Conservation (phyloP, 1,139 yeast genomes). For the Eremothecium gossypii region DNA sequence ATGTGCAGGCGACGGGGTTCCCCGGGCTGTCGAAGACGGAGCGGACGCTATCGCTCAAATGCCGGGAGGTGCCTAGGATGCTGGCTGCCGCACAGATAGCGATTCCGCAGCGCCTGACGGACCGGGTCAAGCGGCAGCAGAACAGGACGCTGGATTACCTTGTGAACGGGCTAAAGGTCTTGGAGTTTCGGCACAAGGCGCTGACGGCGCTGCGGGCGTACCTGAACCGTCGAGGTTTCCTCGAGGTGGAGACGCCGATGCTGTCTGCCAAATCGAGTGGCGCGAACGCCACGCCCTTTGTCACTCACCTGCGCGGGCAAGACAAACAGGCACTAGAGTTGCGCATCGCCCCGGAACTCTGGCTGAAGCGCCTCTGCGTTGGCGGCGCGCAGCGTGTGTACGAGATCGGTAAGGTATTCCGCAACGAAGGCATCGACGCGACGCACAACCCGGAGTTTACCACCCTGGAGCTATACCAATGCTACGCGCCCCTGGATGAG, state of each 20-base stretch:
- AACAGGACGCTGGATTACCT: slow-evolving; percentile 71
- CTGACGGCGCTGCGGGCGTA: slow-evolving; percentile 48
- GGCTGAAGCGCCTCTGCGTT: slow-evolving; percentile 76
- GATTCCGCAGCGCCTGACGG: slow-evolving; percentile 53
- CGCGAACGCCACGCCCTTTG: slow-evolving; percentile 81
- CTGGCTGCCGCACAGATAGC: slow-evolving; percentile 66
- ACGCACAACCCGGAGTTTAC: slow-evolving; percentile 98
- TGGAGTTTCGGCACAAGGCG: slow-evolving; percentile 47
- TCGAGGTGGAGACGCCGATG: slow-evolving; percentile 86
- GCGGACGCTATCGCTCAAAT: slow-evolving; percentile 49
- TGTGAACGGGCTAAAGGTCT: slow-evolving; percentile 43
- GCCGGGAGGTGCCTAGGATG: slow-evolving; percentile 39
- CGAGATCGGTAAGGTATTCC: slow-evolving; percentile 76
- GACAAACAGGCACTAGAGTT: slow-evolving; percentile 40
- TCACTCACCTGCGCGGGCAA: slow-evolving; percentile 45
- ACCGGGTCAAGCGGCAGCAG: slow-evolving; percentile 48
- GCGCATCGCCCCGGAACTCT: slow-evolving; percentile 89
- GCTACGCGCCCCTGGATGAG: slow-evolving; percentile 88
- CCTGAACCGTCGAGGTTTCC: slow-evolving; percentile 46
- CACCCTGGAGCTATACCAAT: slow-evolving; percentile 93
- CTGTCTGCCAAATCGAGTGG: slow-evolving; percentile 68
- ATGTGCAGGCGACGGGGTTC: slow-evolving; percentile 50
- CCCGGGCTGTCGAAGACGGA: slow-evolving; percentile 79
- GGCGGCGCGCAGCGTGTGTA: slow-evolving; percentile 79
- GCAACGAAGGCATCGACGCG: slow-evolving; percentile 93